Evolutionary conservation across 1,284 basidiomycete species (phyloP), one percentile per base, ranked within the genome.

Genomic region (Trichosporon faecale): DNA sequence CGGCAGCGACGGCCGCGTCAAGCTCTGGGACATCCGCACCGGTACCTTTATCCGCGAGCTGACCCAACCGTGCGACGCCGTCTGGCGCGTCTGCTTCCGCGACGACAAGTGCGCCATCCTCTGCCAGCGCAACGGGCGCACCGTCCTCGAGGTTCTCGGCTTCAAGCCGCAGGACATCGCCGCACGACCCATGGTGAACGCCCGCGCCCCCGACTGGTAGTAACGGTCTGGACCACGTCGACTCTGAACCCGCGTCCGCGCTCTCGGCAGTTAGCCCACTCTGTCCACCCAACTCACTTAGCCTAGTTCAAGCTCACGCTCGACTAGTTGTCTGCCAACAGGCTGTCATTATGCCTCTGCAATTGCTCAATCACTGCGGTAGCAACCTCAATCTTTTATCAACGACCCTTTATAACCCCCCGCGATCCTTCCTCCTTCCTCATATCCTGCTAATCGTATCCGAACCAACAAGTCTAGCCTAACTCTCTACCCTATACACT

Each of bases 1-100:
- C 57, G 94, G 95, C 31, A 95, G 94, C 77, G 96, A 98, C 78
- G 96, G 96, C 3, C 86, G 91, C 7, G 94, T 96, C 72, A 89
- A 94, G 78, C 84, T 98, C 69, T 98, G 91, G 87, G 92, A 94
- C 79, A 87, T 89, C 31, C 78, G 80, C 72, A 91, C 89, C 33
- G 93, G 92, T 31, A 82, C 83, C 63, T 89, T 88, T 78, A 88
- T 95, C 72, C 86, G 93, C 69, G 92, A 94, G 77, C 80, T 95
- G 77, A 91, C 87, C 67, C 89, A 89, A 71, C 87, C 86, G 21
- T 90, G 90, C 76, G 91, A 95, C 83, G 89, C 89, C 73, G 91
- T 98, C 61, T 98, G 95, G 94, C 90, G 93, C 83, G 90, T 94
- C 49, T 89, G 87, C 60, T 92, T 91, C 84, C 87, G 88, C 76